These are phyloP conservation scores for Aspergillus glaucus DNA, from an alignment of 2,329 filamentous ascomycete species.

Conservation along the genomic window DNA sequence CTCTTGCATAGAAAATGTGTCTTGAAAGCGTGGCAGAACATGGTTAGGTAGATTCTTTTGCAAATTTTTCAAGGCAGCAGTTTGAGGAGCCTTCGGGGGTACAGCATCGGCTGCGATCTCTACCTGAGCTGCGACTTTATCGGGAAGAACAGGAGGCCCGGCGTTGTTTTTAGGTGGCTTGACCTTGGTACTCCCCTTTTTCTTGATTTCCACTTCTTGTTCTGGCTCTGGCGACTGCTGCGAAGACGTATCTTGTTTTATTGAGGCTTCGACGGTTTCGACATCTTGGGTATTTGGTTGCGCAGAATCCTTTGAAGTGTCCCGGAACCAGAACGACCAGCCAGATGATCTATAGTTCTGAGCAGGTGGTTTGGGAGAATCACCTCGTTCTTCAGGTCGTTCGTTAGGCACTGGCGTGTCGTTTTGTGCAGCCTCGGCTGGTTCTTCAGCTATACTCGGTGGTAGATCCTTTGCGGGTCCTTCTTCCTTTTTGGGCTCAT, in stretches of 20 bases:
- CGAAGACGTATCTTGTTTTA: conserved; percentile 12
- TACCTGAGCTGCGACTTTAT: conserved; percentile 12
- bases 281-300: conserved; percentile 19
- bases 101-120: conserved; percentile 12
- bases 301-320: conserved; percentile 21
- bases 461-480: conserved; percentile 12
- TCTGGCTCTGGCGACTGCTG: conserved; percentile 15
- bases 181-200: conserved; percentile 25
- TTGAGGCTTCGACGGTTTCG: conserved; percentile 19
- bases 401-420: background rate
- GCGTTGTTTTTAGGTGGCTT: conserved; percentile 19
- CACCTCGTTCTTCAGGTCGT: conserved; percentile 12
- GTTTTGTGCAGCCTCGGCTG: conserved; percentile 5
- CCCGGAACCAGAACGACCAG: conserved; percentile 39
- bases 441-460: conserved; percentile 8
- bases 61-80: conserved; percentile 28
- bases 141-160: conserved; percentile 15
- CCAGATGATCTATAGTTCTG: conserved; percentile 25
- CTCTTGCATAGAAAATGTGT: conserved; percentile 40
- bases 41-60: conserved; percentile 39
- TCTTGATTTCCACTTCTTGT: conserved; percentile 19
- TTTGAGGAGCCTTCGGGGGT: conserved; percentile 24
- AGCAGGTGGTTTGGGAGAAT: conserved; percentile 15
- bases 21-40: conserved; percentile 43
- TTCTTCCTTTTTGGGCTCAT: conserved; percentile 19